Conservation (phyloP, 2,329 filamentous ascomycete genomes). For the Xylaria sp. region DNA sequence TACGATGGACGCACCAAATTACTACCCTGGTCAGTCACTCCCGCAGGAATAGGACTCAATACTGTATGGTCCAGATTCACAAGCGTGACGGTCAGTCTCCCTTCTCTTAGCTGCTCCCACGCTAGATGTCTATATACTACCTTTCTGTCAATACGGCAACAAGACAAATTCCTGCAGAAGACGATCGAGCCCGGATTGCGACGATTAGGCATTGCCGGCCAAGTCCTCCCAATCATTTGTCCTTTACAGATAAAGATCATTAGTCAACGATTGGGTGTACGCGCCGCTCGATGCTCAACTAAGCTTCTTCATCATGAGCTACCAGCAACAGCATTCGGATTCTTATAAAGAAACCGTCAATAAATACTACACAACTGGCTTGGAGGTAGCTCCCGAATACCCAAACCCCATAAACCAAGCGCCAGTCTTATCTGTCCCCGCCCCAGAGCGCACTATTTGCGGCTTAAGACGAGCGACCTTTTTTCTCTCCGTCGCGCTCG, state of each 20-base stretch:
- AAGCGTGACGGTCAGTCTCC: neutral
- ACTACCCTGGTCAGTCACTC: neutral
- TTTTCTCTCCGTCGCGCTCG: conserved; percentile 34
- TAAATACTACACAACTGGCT: neutral
- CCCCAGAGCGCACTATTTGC: conserved; percentile 31
- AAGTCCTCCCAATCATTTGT: neutral
- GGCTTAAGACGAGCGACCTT: conserved; percentile 37
- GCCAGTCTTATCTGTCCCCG: neutral
- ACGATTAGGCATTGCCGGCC: neutral
- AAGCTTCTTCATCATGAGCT: conserved; percentile 5
- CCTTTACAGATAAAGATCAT: neutral
- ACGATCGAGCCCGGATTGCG: neutral
- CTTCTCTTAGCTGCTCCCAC: neutral
- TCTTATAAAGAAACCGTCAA: conserved; percentile 27
- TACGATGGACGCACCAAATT: neutral
- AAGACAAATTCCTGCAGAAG: neutral
- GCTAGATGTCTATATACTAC: neutral
- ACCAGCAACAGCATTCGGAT: conserved; percentile 11
- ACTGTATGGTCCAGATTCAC: neutral
- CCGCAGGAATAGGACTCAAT: neutral
- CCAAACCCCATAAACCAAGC: neutral
- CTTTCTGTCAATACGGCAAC: neutral
- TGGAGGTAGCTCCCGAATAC: conserved; percentile 25
- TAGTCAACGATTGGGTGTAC: neutral
- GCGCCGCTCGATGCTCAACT: neutral